Conservation (phyloP, 1,139 yeast genomes). For the Pneumocystis wakefieldiae region DNA sequence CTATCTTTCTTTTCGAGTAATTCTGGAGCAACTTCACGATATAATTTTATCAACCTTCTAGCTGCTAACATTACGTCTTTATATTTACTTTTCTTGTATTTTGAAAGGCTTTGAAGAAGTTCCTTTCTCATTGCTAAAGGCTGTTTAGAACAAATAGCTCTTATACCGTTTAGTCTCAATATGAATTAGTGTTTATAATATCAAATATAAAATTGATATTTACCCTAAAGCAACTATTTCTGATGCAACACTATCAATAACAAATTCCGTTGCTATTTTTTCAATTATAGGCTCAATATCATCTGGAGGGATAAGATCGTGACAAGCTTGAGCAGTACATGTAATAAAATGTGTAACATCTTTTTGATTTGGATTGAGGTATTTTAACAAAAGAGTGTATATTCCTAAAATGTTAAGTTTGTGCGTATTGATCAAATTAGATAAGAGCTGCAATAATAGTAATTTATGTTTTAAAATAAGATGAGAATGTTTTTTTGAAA, state of each 20-base stretch:
- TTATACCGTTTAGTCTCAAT: constrained; percentile 53
- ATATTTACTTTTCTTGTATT: constrained; percentile 81
- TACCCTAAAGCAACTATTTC: constrained; percentile 94
- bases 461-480: constrained; percentile 80
- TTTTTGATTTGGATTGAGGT: constrained; percentile 81
- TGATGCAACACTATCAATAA: constrained; percentile 93
- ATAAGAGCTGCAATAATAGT: constrained; percentile 67
- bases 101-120: constrained; percentile 73
- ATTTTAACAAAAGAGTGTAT: constrained; percentile 46
- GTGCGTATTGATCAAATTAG: constrained; percentile 85
- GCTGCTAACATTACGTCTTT: constrained; percentile 94
- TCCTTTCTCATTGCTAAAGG: constrained; percentile 85
- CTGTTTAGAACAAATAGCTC: constrained; percentile 84
- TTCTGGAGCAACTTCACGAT: constrained; percentile 91
- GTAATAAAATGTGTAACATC: constrained; percentile 95
- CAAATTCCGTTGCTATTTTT: constrained; percentile 92
- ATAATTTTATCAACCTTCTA: constrained; percentile 67
- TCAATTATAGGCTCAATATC: constrained; percentile 61
- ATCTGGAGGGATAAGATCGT: constrained; percentile 94
- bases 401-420: constrained; percentile 79
- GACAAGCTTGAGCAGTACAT: constrained; percentile 91
- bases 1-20: constrained; percentile 81
- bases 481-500: constrained; percentile 44
- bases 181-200: not conserved
- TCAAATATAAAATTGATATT: not conserved